Base-by-base conservation (phyloP, 495 filamentous ascomycete genomes). In the Trichocladium uniseriatum region DNA sequence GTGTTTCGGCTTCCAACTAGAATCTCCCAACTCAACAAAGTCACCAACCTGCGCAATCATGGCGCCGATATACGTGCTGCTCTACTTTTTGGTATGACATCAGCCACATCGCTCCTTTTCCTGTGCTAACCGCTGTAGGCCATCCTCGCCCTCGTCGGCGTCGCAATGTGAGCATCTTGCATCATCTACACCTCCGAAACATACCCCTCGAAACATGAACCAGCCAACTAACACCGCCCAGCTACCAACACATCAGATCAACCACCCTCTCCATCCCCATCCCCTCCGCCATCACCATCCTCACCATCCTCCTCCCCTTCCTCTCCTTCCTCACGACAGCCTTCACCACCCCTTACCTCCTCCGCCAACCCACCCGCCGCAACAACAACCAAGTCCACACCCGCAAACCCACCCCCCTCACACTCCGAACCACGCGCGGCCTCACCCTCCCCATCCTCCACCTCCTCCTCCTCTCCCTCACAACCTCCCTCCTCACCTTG, bases 401-500 rank as follows among this genome's bases (percentile, higher is more conserved):
- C 29, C 60, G 59, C 32, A 61, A 62, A n/a, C n/a, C n/a, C n/a
- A n/a, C n/a, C n/a, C n/a, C n/a, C n/a, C n/a, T n/a, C n/a, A n/a
- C n/a, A n/a, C n/a, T n/a, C n/a, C n/a, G n/a, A n/a, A n/a, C n/a
- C n/a, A n/a, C n/a, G n/a, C n/a, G n/a, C n/a, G n/a, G n/a, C n/a
- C n/a, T 40, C 63, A 69, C 11, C 66, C 68, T 21, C 53, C 65
- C 22, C 62, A 35, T 68, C 34, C 60, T 70, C 45, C 55, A 70
- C 28, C 43, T 75, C 36, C 69, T 38, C 20, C 31, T 73, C 21
- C 70, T 72, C 36, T 64, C 75, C 38, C 54, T 81, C 44, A 68
- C 70, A 8, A 70, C 72, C 19, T 60, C 79, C 38, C 56, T 84
- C 22, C 74, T 77, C 18, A 81, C 80, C 3, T 64, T 80, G 14